Evolutionary conservation across 345 rosid species (phyloP).

Genomic region (Nephelium lappaceum): DNA sequence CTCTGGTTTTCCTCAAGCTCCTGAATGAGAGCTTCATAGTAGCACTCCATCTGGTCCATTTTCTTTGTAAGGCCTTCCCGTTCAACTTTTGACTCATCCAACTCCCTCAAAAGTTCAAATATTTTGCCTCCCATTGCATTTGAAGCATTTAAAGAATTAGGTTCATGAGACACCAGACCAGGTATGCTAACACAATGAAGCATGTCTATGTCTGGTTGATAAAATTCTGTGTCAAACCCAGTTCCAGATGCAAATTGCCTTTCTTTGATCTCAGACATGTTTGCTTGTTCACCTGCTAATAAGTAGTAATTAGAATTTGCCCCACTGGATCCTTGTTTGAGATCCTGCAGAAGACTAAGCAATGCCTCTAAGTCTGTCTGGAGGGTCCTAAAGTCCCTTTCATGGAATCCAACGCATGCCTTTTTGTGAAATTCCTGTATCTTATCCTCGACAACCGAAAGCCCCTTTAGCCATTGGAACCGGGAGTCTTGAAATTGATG

Average conservation of each 20-base stretch:
- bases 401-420: conserved; percentile 65
- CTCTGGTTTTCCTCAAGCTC: conserved; percentile 99
- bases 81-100: conserved; percentile 90
- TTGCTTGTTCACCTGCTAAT: conserved; percentile 41
- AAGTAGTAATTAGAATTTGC: conserved; percentile 42
- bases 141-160: conserved; percentile 51
- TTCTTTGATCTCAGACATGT: conserved; percentile 40
- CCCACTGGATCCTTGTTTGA: conserved; percentile 67
- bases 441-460: conserved; percentile 70
- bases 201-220: conserved; percentile 73
- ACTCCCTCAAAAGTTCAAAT: conserved; percentile 81
- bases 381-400: conserved; percentile 60
- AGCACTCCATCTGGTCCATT: conserved; percentile 99
- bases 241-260: conserved; percentile 43
- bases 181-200: conserved; percentile 69
- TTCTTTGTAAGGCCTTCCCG: conserved; percentile 81
- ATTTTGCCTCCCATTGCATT: conserved; percentile 72
- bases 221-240: conserved; percentile 63
- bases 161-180: conserved; percentile 60
- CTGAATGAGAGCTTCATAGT: conserved; percentile 90
- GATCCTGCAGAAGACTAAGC: conserved; percentile 62
- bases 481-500: conserved; percentile 49
- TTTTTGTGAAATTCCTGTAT: conserved; percentile 72
- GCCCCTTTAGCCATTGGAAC: conserved; percentile 66
- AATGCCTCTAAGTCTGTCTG: conserved; percentile 66